Conservation (phyloP, 495 filamentous ascomycete species). For the Clohesyomyces aquaticus region DNA sequence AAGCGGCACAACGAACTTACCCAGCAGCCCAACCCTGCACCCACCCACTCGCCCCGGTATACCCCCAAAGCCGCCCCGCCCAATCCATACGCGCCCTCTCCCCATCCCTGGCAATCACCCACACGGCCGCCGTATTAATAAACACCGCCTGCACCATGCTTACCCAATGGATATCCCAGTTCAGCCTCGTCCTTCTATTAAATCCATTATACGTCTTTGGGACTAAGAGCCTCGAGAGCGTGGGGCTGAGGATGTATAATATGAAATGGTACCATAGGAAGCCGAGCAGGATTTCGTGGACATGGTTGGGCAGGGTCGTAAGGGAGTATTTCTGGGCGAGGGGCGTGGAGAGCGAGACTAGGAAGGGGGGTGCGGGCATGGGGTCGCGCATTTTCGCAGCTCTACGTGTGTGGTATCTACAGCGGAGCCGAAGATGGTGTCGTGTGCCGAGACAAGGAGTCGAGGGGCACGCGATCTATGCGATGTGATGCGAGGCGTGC, state of each 20-base stretch:
- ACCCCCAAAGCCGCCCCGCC: constrained; percentile 32
- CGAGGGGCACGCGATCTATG: not conserved
- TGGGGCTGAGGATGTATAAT: constrained; percentile 22
- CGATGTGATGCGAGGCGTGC: no score
- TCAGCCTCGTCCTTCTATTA: constrained; percentile 26
- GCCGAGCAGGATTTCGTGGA: constrained; percentile 32
- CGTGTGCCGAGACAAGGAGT: not conserved
- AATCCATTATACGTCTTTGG: constrained; percentile 25
- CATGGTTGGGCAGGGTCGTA: constrained; percentile 28
- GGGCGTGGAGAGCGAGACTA: constrained; percentile 19
- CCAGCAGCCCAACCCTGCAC: constrained; percentile 34
- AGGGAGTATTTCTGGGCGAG: constrained; percentile 20
- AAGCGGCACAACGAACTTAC: no score
- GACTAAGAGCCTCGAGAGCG: constrained; percentile 16
- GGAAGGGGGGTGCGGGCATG: constrained; percentile 16
- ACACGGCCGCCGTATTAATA: constrained; percentile 27
- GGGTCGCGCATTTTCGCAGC: constrained; percentile 25
- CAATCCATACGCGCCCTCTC: constrained; percentile 29
- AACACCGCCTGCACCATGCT: constrained; percentile 32
- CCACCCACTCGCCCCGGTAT: constrained; percentile 29
- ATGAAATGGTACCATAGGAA: constrained; percentile 33
- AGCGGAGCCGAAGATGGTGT: not conserved
- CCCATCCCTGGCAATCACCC: constrained; percentile 25
- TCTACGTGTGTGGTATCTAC: not conserved
- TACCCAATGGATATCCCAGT: constrained; percentile 38